These are phyloP conservation scores for Phyllosticta citribraziliensis DNA, from an alignment of 2,329 filamentous ascomycete genomes.

Conservation along the genomic window DNA sequence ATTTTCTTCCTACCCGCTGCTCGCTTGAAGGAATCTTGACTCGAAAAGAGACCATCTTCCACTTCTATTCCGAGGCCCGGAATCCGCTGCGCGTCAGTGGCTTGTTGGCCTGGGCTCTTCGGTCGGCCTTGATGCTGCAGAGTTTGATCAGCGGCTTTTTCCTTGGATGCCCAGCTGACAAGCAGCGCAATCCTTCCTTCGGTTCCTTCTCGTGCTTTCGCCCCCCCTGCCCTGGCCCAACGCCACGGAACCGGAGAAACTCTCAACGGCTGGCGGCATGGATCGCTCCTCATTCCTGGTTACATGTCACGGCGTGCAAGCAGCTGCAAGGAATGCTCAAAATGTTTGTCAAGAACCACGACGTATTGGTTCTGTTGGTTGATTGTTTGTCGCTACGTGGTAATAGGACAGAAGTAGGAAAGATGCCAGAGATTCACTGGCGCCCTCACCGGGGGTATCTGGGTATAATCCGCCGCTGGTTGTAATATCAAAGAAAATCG, in stretches of 20 bases:
- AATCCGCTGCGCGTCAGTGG: neutral
- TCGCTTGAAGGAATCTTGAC: neutral
- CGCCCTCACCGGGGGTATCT: conserved; percentile 23
- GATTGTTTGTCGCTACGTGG: neutral
- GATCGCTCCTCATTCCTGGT: neutral
- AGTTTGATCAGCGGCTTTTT: neutral
- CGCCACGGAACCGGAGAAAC: neutral
- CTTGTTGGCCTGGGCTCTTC: neutral
- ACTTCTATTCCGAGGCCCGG: neutral
- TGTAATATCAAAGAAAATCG: conserved; percentile 15
- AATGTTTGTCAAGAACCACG: neutral
- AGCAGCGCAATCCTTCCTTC: neutral
- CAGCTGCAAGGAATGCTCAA: neutral
- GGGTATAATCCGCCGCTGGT: conserved; percentile 29
- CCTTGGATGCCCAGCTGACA: neutral
- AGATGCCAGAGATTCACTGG: conserved; percentile 12
- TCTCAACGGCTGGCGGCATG: neutral
- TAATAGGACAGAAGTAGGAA: neutral
- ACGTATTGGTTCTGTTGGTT: neutral
- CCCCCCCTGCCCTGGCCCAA: no score
- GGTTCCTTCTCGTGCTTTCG: neutral
- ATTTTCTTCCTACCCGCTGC: neutral
- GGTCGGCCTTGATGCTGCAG: neutral
- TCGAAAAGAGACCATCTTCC: neutral
- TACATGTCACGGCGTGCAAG: neutral